Base-by-base conservation (phyloP, 2,329 filamentous ascomycete genomes). In the Penicillium sp. region DNA sequence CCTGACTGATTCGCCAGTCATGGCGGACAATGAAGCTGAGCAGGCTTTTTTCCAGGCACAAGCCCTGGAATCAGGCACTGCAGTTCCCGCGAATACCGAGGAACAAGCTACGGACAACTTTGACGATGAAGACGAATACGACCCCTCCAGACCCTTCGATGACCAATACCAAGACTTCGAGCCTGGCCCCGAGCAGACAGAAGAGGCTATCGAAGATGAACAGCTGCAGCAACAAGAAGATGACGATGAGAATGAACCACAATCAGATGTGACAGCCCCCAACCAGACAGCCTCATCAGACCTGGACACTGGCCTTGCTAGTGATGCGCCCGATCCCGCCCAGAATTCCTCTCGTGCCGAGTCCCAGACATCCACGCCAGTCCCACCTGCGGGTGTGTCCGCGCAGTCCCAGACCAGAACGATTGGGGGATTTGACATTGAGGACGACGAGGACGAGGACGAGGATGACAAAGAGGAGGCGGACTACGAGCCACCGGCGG, bases 381-480 rank as follows among this genome's bases (percentile, higher is more conserved):
- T 68, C 58, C 67, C 71, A 65, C 64, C 69, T 45, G 55, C 70
- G 58, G 70, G 72, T 59, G 76, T 79, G 56, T 65, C 71, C 68
- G 70, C 68, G 60, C 75, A 75, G 57, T 70, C 73, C 67, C 81
- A 82, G 73, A 78, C 83, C 71, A 83, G 81, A 71, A 86, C 82
- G 64, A 83, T 84, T 72, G 85, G 85, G 75, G 86, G 86, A 69
- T 88, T 88, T 81, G 83, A 87, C 77, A 82, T 85, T 74, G 86
- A 88, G 77, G 85, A 86, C 75, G 85, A 87, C 74, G 86, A 88
- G 78, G 85, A 86, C 75, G 85, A 87, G 73, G 83, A 84, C 75
- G 83, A 85, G 71, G 83, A 85, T 73, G 84, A 86, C 56, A 69
- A 76, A 65, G 76, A 76, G 66, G 79, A 80, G 69, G 76, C 75